Evolutionary conservation across 441 rosid genomes (phyloP).

Genomic region (Hura crepitans): DNA sequence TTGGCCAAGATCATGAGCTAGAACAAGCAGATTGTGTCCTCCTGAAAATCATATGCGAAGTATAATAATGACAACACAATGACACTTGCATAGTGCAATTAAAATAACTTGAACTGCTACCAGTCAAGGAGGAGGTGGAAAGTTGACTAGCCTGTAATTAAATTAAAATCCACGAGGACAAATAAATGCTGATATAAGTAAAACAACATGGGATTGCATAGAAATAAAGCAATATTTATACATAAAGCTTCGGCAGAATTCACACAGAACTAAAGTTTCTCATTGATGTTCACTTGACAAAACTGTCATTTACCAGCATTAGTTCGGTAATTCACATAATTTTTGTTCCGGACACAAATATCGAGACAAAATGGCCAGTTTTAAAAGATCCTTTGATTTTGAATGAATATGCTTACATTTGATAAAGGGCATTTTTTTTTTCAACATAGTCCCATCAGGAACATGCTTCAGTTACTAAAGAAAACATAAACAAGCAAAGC

Average conservation of each 20-base stretch:
- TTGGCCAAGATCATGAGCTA: slow-evolving; percentile 82
- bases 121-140: not conserved
- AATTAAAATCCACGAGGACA: not conserved
- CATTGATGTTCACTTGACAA: not conserved
- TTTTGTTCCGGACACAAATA: not conserved
- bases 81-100: not conserved
- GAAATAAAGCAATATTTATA: not conserved
- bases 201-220: not conserved
- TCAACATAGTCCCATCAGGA: not conserved
- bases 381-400: not conserved
- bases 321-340: slow-evolving; percentile 1
- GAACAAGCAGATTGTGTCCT: slow-evolving; percentile 82
- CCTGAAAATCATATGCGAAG: slow-evolving; percentile 39
- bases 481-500: not conserved
- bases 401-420: not conserved
- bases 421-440: not conserved
- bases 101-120: not conserved
- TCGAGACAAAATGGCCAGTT: not conserved
- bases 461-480: slow-evolving; percentile 9
- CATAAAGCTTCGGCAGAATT: not conserved
- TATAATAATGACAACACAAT: not conserved
- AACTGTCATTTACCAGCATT: not conserved
- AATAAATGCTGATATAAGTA: not conserved
- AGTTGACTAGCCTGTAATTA: not conserved
- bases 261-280: not conserved